Conservation (phyloP, 805 yeast genomes). For the Monosporozyma solicola region DNA sequence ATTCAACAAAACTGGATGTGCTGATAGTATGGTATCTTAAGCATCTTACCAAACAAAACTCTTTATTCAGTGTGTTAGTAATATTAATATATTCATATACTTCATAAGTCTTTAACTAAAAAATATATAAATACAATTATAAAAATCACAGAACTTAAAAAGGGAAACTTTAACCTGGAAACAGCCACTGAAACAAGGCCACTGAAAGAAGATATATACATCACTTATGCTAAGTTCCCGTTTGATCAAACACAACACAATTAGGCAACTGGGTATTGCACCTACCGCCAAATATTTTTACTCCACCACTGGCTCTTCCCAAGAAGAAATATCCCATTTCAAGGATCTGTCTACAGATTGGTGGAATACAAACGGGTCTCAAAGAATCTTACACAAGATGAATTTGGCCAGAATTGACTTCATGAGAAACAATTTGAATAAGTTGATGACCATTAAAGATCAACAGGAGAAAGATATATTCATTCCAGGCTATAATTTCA, state of each 20-base stretch:
- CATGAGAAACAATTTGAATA: conserved; percentile 50
- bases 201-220: neutral
- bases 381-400: conserved; percentile 90
- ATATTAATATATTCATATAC: too few species aligned
- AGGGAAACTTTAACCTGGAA: neutral
- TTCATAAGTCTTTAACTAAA: neutral
- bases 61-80: too few species aligned
- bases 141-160: neutral
- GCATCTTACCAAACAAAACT: too few species aligned
- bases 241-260: neutral
- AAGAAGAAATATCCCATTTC: conserved; percentile 71
- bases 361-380: conserved; percentile 97
- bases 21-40: too few species aligned
- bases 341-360: conserved; percentile 84
- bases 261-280: neutral
- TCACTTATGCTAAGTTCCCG: neutral
- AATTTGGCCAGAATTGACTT: conserved; percentile 84
- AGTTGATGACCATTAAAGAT: conserved; percentile 18
- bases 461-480: conserved; percentile 35
- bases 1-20: too few species aligned
- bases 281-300: neutral
- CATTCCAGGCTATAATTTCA: conserved; percentile 64
- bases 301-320: conserved; percentile 16
- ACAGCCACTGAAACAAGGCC: neutral
- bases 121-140: neutral